Percentiles rank a stretch among this genome's conserved stretches.
phyloP scores from a whole-genome alignment of 1,139 yeast genomes.

The Lodderomyces margitis region DNA sequence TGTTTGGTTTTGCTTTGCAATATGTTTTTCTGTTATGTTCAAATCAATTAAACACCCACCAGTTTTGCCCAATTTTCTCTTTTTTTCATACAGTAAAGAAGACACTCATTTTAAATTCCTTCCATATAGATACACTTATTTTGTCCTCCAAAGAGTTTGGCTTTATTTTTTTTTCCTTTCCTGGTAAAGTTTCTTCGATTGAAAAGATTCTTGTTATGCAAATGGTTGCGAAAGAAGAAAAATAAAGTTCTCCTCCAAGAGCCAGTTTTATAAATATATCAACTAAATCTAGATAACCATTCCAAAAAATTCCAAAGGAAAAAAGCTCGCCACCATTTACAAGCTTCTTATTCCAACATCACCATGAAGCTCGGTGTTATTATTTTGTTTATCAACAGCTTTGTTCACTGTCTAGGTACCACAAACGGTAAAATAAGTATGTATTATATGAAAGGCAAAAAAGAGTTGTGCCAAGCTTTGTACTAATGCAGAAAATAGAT shows the following conservation, averaged over 20 bases:
- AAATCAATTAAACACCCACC: not conserved
- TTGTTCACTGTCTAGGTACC: not conserved
- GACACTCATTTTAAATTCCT: no score
- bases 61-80: not conserved
- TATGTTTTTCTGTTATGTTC: not conserved
- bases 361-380: not conserved
- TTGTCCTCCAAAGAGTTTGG: no score
- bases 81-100: no score
- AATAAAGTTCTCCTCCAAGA: no score
- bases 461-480: not conserved
- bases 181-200: not conserved
- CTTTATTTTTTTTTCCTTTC: not conserved
- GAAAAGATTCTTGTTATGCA: not conserved
- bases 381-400: not conserved
- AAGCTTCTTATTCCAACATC: not conserved
- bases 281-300: not conserved
- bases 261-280: slow-evolving; percentile 1
- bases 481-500: not conserved
- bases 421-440: not conserved
- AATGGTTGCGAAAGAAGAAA: not conserved
- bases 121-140: no score
- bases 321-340: not conserved
- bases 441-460: not conserved
- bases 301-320: not conserved
- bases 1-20: no score